Percentiles rank a stretch among this genome's conserved stretches.
These are phyloP conservation scores for Parmelia sp. DNA, from an alignment of 495 filamentous ascomycete genomes.

Conservation along the genomic window DNA sequence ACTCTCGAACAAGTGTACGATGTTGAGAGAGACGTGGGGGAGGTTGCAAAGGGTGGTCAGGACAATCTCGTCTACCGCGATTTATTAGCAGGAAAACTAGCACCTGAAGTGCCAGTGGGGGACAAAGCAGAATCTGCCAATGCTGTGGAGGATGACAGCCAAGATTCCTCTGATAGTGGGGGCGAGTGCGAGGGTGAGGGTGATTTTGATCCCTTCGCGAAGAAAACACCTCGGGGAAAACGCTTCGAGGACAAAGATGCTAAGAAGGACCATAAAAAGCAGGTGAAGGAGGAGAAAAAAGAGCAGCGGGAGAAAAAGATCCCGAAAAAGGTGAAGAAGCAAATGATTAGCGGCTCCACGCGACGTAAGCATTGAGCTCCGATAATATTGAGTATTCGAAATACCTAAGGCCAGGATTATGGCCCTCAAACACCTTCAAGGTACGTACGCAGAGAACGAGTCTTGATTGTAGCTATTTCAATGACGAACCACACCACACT, in stretches of 20 bases:
- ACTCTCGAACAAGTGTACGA: conserved; percentile 93
- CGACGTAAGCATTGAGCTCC: conserved; percentile 38
- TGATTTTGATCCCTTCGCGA: conserved; percentile 49
- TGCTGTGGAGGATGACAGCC: conserved; percentile 39
- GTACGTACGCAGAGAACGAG: conserved; percentile 9
- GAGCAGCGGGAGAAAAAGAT: conserved; percentile 91
- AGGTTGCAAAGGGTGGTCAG: conserved; percentile 63
- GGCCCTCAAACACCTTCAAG: not conserved
- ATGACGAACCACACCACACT: conserved; percentile 21
- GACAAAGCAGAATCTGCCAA: conserved; percentile 31
- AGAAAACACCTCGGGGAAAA: conserved; percentile 74
- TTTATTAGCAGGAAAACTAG: conserved; percentile 67
- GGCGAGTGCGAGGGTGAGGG: conserved; percentile 29
- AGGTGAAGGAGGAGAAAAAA: conserved; percentile 90
- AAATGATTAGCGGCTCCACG: conserved; percentile 48
- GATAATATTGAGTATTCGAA: not conserved
- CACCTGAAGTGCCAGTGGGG: conserved; percentile 34
- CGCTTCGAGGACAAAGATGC: conserved; percentile 83
- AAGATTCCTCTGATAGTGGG: conserved; percentile 2
- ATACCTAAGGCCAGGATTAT: not conserved
- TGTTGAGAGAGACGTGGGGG: conserved; percentile 80
- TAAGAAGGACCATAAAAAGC: conserved; percentile 82
- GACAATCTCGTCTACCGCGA: conserved; percentile 72
- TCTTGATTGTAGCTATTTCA: not conserved
- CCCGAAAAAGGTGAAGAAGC: conserved; percentile 90